Evolutionary conservation across 805 yeast genomes (phyloP).

Genomic region (Lipomyces sp.): DNA sequence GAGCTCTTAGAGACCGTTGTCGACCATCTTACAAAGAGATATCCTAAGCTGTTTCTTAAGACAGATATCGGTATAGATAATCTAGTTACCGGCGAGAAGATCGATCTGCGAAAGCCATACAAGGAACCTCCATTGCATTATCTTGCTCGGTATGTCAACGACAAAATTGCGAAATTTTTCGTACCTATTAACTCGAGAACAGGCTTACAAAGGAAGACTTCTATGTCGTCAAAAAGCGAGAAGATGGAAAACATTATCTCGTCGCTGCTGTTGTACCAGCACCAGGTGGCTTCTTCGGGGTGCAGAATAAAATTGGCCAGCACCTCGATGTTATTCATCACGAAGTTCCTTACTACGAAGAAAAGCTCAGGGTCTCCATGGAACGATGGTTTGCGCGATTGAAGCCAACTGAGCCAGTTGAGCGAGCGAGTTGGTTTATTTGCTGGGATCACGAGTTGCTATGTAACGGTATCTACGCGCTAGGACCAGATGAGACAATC

Average conservation of each 20-base stretch:
- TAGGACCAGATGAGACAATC: conserved; percentile 53
- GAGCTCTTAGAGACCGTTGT: conserved; percentile 69
- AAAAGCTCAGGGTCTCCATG: conserved; percentile 69
- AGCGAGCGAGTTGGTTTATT: conserved; percentile 75
- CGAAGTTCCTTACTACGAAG: conserved; percentile 71
- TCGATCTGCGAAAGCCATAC: conserved; percentile 65
- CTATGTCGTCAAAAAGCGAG: conserved; percentile 62
- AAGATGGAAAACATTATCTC: conserved; percentile 63
- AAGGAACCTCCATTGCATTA: conserved; percentile 67
- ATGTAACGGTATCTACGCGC: conserved; percentile 60
- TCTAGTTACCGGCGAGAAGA: conserved; percentile 63
- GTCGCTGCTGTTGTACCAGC: conserved; percentile 78
- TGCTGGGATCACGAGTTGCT: conserved; percentile 73
- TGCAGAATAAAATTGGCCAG: conserved; percentile 62
- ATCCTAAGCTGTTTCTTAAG: conserved; percentile 64
- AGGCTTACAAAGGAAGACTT: conserved; percentile 77
- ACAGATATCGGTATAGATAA: conserved; percentile 59
- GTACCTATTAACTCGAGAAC: background rate
- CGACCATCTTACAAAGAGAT: conserved; percentile 63
- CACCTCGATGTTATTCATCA: conserved; percentile 67
- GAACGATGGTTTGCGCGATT: conserved; percentile 71
- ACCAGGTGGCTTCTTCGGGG: conserved; percentile 78
- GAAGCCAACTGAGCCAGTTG: conserved; percentile 66
- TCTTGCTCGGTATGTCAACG: conserved; percentile 50
- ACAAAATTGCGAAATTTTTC: background rate